Base-by-base conservation (phyloP, 2,329 filamentous ascomycete species). In the Talaromyces sp. region DNA sequence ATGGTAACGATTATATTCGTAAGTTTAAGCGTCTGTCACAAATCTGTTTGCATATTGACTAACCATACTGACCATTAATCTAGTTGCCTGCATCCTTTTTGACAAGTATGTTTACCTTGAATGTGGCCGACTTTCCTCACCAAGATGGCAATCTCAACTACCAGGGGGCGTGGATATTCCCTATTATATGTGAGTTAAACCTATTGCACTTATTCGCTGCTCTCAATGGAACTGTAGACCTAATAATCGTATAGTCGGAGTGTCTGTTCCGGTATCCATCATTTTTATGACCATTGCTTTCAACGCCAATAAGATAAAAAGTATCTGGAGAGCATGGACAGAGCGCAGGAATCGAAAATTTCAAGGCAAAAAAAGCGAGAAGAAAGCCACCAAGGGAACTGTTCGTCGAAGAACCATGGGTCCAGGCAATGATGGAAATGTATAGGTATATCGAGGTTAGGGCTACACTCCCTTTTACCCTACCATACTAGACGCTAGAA, bases 61-160 rank as follows among this genome's bases (percentile, higher is more conserved):
- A 27, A 3, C 27, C 27, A 27, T 27, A 45, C 43, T 45, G 9
- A 11, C n/a, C 43, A 45, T 11, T 35, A 2, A 13, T 52, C 22
- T 9, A 62, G 60, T 24, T 62, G 5, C 60, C 60, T 52, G 49
- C 37, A 3, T 62, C 60, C 2, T 62, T 62, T 37, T 22, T 62
- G 39, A 41, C 60, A 5, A 56, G 60, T 24, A 27, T 62, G 7
- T 62, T 62, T 56, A 49, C 60, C 24, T 22, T 62, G 24, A 56
- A 62, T 56, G 39, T 62, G 9, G 2, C 35, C 49, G 35, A 56
- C 10, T 62, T 31, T 24, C 60, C 60, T 5, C 60, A 62, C 39
- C 7, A 45, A n/a, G 49, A 24, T 24, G 60, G 24, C 16, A 24
- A 24, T 41, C n/a, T 62, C 24, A 7, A 10, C 22, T 62, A 54